These are phyloP conservation scores for Gyromitra esculenta DNA, from an alignment of 2,329 filamentous ascomycete species.

Conservation along the genomic window DNA sequence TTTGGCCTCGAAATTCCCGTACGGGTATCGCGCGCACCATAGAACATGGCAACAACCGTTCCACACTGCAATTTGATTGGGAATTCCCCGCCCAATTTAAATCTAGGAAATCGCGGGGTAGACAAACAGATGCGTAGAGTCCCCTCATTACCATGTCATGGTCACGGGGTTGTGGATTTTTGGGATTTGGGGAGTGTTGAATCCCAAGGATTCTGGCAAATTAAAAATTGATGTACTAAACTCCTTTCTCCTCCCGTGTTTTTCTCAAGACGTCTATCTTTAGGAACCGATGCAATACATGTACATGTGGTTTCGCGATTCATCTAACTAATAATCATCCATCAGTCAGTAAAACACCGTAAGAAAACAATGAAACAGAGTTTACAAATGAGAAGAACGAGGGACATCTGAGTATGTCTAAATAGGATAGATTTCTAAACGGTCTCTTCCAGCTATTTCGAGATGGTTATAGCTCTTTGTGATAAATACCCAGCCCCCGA, in stretches of 20 bases:
- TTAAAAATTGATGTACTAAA: not conserved
- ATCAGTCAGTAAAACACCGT: not conserved
- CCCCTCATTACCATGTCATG: constrained; percentile 13
- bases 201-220: not conserved
- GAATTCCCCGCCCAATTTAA: constrained; percentile 37
- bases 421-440: constrained; percentile 7
- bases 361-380: not conserved
- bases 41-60: constrained; percentile 40
- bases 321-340: not conserved
- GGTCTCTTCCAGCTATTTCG: not conserved
- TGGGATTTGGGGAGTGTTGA: not conserved
- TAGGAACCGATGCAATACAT: not conserved
- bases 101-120: constrained; percentile 46
- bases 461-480: not conserved
- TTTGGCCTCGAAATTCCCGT: constrained; percentile 42
- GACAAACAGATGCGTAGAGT: constrained; percentile 8
- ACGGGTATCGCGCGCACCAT: constrained; percentile 38
- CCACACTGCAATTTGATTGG: constrained; percentile 33
- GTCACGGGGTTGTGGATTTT: constrained; percentile 16
- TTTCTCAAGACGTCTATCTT: not conserved
- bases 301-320: not conserved
- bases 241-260: not conserved
- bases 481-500: constrained; percentile 2
- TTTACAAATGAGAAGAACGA: not conserved
- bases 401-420: constrained; percentile 1